Evolutionary conservation across 345 rosid genomes (phyloP).

Genomic region (Hypericum perforatum): DNA sequence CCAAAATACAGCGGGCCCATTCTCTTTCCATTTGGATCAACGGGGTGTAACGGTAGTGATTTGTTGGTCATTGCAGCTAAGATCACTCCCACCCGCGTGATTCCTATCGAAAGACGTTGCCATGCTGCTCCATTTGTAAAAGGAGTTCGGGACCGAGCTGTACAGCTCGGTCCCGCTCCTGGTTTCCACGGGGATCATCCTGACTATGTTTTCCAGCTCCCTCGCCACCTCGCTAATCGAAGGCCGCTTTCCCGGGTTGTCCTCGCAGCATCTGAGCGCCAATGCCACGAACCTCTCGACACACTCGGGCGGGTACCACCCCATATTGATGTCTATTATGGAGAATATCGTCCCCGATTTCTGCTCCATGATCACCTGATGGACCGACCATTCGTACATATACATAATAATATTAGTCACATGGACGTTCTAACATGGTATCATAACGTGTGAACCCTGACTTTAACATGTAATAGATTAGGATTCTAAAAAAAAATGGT

Average conservation of each 20-base stretch:
- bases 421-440: neutral
- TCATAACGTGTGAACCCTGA: too few species aligned
- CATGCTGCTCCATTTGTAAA: too few species aligned
- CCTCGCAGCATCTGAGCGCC: constrained; percentile 61
- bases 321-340: constrained; percentile 67
- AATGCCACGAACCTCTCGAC: constrained; percentile 44
- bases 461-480: too few species aligned
- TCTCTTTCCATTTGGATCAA: too few species aligned
- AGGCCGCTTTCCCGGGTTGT: constrained; percentile 59
- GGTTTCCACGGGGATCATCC: constrained; percentile 28
- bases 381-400: neutral
- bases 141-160: too few species aligned
- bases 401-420: neutral
- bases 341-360: constrained; percentile 50
- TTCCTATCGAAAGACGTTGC: too few species aligned
- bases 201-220: constrained; percentile 58
- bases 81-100: constrained; percentile 45
- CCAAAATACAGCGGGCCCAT: too few species aligned
- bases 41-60: constrained; percentile 49
- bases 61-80: constrained; percentile 32
- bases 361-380: constrained; percentile 49
- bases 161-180: neutral
- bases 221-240: constrained; percentile 58
- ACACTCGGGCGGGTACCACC: constrained; percentile 61
- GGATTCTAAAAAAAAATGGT: too few species aligned